Evolutionary conservation across 345 rosid genomes (phyloP).

Genomic region (Arabis alpina): DNA sequence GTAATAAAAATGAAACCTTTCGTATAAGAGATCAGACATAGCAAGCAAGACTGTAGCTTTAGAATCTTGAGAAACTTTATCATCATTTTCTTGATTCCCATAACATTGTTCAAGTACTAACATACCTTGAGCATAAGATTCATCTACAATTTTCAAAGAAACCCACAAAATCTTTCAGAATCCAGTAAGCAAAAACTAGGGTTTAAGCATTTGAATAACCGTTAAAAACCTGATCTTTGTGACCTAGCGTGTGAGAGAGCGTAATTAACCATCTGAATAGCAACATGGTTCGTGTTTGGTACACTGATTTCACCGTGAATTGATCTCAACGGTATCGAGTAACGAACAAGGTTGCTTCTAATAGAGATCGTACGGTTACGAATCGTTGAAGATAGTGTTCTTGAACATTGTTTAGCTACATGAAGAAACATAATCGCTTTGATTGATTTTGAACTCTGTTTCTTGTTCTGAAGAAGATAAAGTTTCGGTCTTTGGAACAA

Average conservation of each 20-base stretch:
- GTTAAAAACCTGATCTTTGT: conserved; percentile 65
- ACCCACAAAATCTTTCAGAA: neutral
- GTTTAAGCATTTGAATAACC: neutral
- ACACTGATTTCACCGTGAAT: conserved; percentile 56
- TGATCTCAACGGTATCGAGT: conserved; percentile 43
- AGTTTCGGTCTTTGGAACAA: conserved; percentile 18
- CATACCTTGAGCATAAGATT: conserved; percentile 79
- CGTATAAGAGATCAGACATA: conserved; percentile 72
- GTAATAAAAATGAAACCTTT: conserved; percentile 53
- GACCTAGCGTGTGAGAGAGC: conserved; percentile 79
- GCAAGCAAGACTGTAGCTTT: conserved; percentile 74
- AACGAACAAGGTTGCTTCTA: conserved; percentile 18
- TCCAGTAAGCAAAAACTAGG: conserved; percentile 7
- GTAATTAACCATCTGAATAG: conserved; percentile 85
- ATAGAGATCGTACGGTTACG: conserved; percentile 26
- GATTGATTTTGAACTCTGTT: neutral
- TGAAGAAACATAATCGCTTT: conserved; percentile 57
- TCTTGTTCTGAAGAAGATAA: neutral
- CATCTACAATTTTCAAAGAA: conserved; percentile 47
- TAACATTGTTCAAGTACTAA: conserved; percentile 83
- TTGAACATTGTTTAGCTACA: conserved; percentile 44
- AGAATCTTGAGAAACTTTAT: conserved; percentile 55
- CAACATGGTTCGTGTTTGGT: conserved; percentile 62
- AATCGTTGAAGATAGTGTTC: conserved; percentile 33
- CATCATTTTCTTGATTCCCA: conserved; percentile 58